These are phyloP conservation scores for Trichoderma koningiopsis DNA, from an alignment of 2,329 filamentous ascomycete species.

Conservation along the genomic window DNA sequence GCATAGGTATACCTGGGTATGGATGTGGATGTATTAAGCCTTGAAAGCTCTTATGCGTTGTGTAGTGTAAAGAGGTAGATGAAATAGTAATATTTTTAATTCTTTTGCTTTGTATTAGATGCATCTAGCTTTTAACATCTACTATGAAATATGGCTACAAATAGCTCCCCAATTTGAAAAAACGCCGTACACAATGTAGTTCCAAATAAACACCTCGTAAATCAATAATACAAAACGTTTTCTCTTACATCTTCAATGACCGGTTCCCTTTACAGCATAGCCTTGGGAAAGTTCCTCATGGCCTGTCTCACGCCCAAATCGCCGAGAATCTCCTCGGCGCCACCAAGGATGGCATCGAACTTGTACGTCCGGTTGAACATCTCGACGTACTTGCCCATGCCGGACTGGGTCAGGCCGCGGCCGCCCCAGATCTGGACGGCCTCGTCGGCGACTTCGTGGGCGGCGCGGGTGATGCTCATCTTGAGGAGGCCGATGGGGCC, in stretches of 20 bases:
- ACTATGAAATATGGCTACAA: not conserved
- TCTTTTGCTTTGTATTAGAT: not conserved
- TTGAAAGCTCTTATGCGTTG: not conserved
- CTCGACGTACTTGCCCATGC: constrained; percentile 82
- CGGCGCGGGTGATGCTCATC: constrained; percentile 72
- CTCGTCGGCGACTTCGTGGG: constrained; percentile 82
- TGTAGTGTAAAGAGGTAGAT: not conserved
- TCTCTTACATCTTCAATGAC: no score
- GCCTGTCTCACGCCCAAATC: constrained; percentile 84
- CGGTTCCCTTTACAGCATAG: constrained; percentile 64
- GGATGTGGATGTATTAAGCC: not conserved
- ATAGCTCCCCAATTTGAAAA: not conserved
- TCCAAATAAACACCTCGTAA: not conserved
- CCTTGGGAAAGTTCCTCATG: constrained; percentile 81
- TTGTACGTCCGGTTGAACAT: constrained; percentile 85
- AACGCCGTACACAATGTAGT: constrained; percentile 1
- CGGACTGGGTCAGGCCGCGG: constrained; percentile 74
- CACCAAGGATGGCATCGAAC: constrained; percentile 76
- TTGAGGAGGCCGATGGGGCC: constrained; percentile 84
- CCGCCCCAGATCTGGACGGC: constrained; percentile 86
- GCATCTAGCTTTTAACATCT: not conserved
- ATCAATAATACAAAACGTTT: not conserved
- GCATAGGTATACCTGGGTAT: no score
- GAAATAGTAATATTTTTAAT: not conserved
- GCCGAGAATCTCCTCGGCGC: constrained; percentile 79